Evolutionary conservation across 495 filamentous ascomycete genomes (phyloP), one percentile per base, ranked within the genome.

Genomic region (Tuber magnatum): DNA sequence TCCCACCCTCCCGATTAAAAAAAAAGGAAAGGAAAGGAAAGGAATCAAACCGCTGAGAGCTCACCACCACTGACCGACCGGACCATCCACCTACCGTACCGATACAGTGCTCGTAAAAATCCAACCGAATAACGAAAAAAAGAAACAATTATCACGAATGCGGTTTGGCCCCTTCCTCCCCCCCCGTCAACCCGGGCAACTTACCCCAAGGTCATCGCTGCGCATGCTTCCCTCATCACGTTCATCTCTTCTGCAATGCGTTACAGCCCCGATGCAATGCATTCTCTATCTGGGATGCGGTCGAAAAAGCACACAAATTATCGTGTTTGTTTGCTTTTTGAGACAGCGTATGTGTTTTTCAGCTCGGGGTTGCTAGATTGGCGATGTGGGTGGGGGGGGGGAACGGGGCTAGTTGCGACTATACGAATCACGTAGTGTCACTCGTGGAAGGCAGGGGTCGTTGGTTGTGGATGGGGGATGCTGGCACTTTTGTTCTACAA

Each of bases 291-390:
- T 28, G 51, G 77, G 72, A 75, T 73, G 72, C 76, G 44, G 71
- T 76, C 72, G 69, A 61, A 79, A 79, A 78, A 75, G 42, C 43
- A 79, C 43, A 79, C 70, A 79, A 51, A 76, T 42, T 72, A 74
- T 48, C 40, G 69, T 42, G 46, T 38, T 40, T 74, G 75, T 69
- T 75, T 79, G 8, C 73, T 79, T 77, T 76, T 61, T 61, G 24
- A 14, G 51, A 61, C 51, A 61, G 10, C 51, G 3, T 28, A 61
- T 14, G 24, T n/a, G n/a, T 51, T 61, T 65, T 35, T 65, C 56
- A 65, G 56, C 56, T 65, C 24, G 51, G 24, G 51, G 6, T 24
- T 48, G 22, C 20, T 6, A 0, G 51, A 12, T 28, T n/a, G 1
- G 9, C 24, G n/a, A 28, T 28, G 2, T 12, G 20, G 46, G 20